These are phyloP conservation scores for Neonectria ditissima DNA, from an alignment of 2,329 filamentous ascomycete genomes.

Conservation along the genomic window DNA sequence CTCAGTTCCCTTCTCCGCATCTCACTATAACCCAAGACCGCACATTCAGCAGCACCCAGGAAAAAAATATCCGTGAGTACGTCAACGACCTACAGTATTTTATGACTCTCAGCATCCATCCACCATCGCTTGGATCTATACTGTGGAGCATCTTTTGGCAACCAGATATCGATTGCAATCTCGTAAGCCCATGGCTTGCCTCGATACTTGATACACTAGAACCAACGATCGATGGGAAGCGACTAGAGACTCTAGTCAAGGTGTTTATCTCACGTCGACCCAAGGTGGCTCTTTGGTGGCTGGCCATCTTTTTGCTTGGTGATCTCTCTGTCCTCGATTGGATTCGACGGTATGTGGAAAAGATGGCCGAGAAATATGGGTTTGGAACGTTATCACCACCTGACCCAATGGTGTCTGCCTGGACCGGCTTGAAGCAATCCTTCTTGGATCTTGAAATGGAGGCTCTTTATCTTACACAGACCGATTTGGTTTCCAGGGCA, in stretches of 20 bases:
- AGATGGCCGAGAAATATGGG: constrained; percentile 10
- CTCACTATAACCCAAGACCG: background rate
- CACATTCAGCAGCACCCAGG: background rate
- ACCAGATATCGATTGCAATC: constrained; percentile 13
- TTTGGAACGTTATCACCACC: constrained; percentile 7
- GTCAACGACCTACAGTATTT: constrained; percentile 10
- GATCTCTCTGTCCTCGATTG: constrained; percentile 1
- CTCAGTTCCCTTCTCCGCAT: background rate
- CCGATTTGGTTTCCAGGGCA: constrained; percentile 5
- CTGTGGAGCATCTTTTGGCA: constrained; percentile 22
- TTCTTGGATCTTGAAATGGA: constrained; percentile 18
- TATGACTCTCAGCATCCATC: constrained; percentile 16
- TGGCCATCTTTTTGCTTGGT: constrained; percentile 19
- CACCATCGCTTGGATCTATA: constrained; percentile 2
- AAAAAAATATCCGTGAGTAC: constrained; percentile 7
- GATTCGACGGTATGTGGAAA: background rate
- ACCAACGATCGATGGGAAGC: background rate
- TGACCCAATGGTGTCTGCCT: constrained; percentile 17
- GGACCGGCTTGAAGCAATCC: constrained; percentile 15
- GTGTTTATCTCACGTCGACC: constrained; percentile 6
- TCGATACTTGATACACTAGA: constrained; percentile 5
- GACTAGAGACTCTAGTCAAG: background rate
- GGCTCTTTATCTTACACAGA: background rate
- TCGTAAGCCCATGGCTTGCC: constrained; percentile 14
- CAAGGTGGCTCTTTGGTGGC: constrained; percentile 7